Conservation (phyloP, 345 rosid genomes). For the Melaleuca quinquenervia region DNA sequence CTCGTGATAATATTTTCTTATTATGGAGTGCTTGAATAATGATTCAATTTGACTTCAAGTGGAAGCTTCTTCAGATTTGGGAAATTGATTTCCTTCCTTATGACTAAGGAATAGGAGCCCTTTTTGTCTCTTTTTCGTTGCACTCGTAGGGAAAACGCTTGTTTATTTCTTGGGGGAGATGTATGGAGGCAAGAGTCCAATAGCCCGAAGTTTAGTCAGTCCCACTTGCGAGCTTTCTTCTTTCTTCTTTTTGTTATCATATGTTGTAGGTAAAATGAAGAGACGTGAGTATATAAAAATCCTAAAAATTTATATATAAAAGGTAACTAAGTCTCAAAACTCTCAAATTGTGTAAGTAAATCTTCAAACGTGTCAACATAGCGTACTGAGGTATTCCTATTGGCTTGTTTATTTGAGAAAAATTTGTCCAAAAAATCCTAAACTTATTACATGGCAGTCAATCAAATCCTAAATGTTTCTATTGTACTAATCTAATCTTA, state of each 20-base stretch:
- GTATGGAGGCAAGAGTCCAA: neutral
- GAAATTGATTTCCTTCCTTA: neutral
- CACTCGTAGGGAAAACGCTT: neutral
- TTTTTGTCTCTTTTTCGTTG: neutral
- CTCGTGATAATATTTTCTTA: neutral
- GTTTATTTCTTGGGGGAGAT: neutral
- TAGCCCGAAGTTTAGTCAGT: neutral
- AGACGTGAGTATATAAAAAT: neutral
- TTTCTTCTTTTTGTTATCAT: too few relatives aligned
- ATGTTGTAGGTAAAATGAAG: neutral
- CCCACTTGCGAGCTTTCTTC: neutral
- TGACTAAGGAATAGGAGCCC: neutral
- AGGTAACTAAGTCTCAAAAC: neutral
- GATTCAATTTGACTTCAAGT: neutral
- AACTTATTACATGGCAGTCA: rapidly evolving
- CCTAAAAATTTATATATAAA: neutral
- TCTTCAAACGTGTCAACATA: neutral
- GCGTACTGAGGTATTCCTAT: neutral
- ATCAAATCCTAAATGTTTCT: neutral
- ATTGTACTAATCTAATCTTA: rapidly evolving
- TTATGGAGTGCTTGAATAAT: neutral
- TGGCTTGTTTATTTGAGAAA: rapidly evolving
- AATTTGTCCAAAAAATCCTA: rapidly evolving
- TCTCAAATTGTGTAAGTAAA: rapidly evolving
- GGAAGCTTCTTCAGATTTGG: neutral